These are phyloP conservation scores for Russula abietina DNA, from an alignment of 768 basidiomycete species.

Conservation along the genomic window DNA sequence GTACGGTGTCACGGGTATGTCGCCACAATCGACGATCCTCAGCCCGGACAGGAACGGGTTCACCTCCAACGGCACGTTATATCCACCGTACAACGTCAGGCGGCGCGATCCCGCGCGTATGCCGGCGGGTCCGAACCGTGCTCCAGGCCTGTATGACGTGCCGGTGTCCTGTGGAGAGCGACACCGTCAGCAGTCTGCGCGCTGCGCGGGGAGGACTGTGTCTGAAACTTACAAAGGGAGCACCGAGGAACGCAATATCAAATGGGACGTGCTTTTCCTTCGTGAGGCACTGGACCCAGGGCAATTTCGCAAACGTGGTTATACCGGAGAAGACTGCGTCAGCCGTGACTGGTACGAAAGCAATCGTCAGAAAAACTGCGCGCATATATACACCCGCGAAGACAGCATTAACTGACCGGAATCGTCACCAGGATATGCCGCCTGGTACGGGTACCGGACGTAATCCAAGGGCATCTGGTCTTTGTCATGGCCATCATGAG, in stretches of 20 bases:
- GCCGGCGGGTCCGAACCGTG: conserved; percentile 80
- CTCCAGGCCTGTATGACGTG: conserved; percentile 76
- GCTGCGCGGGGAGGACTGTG: not conserved
- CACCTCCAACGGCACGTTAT: conserved; percentile 66
- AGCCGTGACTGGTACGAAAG: conserved; percentile 48
- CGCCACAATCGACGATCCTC: conserved; percentile 70
- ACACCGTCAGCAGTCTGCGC: not conserved
- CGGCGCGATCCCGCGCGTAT: conserved; percentile 76
- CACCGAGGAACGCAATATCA: conserved; percentile 81
- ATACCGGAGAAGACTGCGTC: conserved; percentile 80
- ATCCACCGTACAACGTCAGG: conserved; percentile 68
- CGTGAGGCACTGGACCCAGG: conserved; percentile 74
- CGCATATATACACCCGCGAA: not conserved
- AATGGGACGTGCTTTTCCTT: conserved; percentile 50
- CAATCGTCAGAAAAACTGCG: not conserved
- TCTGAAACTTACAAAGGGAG: conserved; percentile 54
- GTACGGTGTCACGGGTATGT: conserved; percentile 73
- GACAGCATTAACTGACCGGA: conserved; percentile 40
- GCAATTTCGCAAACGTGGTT: conserved; percentile 81
- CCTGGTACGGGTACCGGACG: conserved; percentile 59
- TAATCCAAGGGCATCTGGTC: conserved; percentile 63
- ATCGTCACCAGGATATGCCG: conserved; percentile 48
- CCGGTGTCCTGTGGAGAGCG: conserved; percentile 49
- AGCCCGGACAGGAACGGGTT: conserved; percentile 69
- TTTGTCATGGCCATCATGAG: conserved; percentile 36